Evolutionary conservation across 768 basidiomycete genomes (phyloP).

Genomic region (Russula sp.): DNA sequence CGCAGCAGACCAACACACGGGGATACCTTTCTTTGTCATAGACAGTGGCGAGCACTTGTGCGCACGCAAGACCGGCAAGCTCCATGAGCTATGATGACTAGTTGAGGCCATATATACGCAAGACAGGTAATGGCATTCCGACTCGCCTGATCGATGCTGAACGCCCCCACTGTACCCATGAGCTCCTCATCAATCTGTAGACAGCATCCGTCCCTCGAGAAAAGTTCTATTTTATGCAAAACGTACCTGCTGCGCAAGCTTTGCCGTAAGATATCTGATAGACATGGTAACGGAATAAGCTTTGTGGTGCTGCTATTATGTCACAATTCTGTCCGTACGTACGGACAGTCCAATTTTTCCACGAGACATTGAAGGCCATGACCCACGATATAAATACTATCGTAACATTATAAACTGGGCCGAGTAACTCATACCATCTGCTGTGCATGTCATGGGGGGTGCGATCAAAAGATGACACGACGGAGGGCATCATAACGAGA

Average conservation of each 20-base stretch:
- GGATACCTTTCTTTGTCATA: slow-evolving; percentile 64
- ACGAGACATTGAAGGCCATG: background rate
- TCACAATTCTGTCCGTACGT: background rate
- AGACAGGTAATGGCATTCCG: background rate
- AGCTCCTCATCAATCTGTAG: slow-evolving; percentile 90
- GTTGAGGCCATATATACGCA: background rate
- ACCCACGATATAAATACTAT: background rate
- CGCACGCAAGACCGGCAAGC: slow-evolving; percentile 90
- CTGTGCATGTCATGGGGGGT: background rate
- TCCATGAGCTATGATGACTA: slow-evolving; percentile 73
- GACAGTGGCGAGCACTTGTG: slow-evolving; percentile 75
- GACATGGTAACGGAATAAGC: slow-evolving; percentile 35
- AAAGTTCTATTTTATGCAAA: background rate
- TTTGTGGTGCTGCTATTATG: background rate
- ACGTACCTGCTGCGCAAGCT: slow-evolving; percentile 62
- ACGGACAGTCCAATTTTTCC: background rate
- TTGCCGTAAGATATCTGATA: slow-evolving; percentile 23
- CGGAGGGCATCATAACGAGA: background rate
- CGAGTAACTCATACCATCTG: background rate
- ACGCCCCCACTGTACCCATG: slow-evolving; percentile 83
- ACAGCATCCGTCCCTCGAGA: background rate
- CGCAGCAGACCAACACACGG: slow-evolving; percentile 90
- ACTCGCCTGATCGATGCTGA: slow-evolving; percentile 85
- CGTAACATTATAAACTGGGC: background rate
- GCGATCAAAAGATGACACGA: background rate